Base-by-base conservation (phyloP, 495 filamentous ascomycete genomes). In the Tuber magnatum region DNA sequence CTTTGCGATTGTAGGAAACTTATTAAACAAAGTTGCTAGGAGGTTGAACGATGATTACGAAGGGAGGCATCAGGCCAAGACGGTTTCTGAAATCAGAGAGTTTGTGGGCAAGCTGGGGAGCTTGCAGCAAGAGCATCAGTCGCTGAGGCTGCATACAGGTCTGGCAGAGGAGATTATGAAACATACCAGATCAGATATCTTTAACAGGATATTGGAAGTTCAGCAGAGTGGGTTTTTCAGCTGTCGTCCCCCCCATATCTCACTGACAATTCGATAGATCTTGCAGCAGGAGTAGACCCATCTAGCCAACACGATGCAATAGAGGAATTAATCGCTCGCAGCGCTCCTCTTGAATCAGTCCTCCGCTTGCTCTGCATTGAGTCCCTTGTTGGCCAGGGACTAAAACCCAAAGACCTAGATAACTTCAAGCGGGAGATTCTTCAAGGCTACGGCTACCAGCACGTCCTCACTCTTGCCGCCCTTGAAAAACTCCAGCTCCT, bases 111-210 rank as follows among this genome's bases (percentile, higher is more conserved):
- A 94, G 79, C 86, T 99, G 40, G 94, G 94, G 2, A 90, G 91
- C 32, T 97, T 96, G 78, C 96, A 98, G 83, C 89, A 92, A 18
- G 96, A 99, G 83, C 93, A 97, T 78, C 92, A 94, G 82, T 94
- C 92, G 79, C 84, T 98, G 61, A 93, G 94, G 74, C 88, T 94
- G 0, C 96, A 99, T 84, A 97, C 94, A 6, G 91, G 90, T 38
- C 87, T 99, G 51, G 92, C 93, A 1, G 94, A 98, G 84, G 96
- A 98, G 76, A 97, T 98, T 74, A 91, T 95, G 88, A 93, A 94
- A 81, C 87, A 92, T 77, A 99, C 96, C 2, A 87, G 91, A 43
- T 89, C 92, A 20, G 94, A 97, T 76, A 88, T 90, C 73, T 99
- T 98, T 85, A 92, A 89, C 77, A 92, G 92, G 78, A 86, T 92